Evolutionary conservation across 1,139 yeast genomes (phyloP).

Genomic region (Hyphopichia burtonii): DNA sequence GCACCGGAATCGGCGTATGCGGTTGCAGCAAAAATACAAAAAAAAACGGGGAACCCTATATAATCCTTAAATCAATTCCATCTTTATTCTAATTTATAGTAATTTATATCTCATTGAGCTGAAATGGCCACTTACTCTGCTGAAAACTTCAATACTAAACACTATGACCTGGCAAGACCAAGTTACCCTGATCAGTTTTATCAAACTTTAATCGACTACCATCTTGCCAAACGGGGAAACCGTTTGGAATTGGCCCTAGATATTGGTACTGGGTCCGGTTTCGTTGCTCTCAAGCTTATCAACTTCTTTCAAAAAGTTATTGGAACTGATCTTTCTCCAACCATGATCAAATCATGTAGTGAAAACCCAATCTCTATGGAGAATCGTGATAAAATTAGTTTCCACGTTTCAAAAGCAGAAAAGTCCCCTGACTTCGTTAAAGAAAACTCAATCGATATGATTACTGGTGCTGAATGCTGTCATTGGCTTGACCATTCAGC

Average conservation of each 20-base stretch:
- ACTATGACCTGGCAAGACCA: conserved; percentile 39
- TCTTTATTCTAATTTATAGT: neutral
- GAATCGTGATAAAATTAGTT: conserved; percentile 16
- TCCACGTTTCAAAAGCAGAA: conserved; percentile 33
- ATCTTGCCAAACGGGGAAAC: conserved; percentile 6
- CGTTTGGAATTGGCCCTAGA: conserved; percentile 48
- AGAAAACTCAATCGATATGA: conserved; percentile 48
- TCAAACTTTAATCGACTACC: conserved; percentile 28
- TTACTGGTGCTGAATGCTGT: conserved; percentile 75
- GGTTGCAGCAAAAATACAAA: too few relatives aligned
- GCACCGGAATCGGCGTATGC: too few relatives aligned
- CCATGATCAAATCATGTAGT: conserved; percentile 59
- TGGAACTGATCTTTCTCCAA: conserved; percentile 67
- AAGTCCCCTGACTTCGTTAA: conserved; percentile 17
- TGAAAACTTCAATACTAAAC: conserved; percentile 30
- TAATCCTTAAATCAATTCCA: too few relatives aligned
- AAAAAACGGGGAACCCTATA: too few relatives aligned
- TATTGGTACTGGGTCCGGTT: conserved; percentile 86
- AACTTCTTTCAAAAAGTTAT: conserved; percentile 46
- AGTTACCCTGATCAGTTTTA: conserved; percentile 36
- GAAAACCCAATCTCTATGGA: conserved; percentile 10
- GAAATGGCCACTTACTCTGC: conserved; percentile 41
- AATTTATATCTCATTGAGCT: too few relatives aligned
- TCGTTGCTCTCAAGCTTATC: conserved; percentile 59
- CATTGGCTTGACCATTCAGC: conserved; percentile 70